These are phyloP conservation scores for Cytospora piceicola DNA, from an alignment of 2,329 filamentous ascomycete species.

Conservation along the genomic window DNA sequence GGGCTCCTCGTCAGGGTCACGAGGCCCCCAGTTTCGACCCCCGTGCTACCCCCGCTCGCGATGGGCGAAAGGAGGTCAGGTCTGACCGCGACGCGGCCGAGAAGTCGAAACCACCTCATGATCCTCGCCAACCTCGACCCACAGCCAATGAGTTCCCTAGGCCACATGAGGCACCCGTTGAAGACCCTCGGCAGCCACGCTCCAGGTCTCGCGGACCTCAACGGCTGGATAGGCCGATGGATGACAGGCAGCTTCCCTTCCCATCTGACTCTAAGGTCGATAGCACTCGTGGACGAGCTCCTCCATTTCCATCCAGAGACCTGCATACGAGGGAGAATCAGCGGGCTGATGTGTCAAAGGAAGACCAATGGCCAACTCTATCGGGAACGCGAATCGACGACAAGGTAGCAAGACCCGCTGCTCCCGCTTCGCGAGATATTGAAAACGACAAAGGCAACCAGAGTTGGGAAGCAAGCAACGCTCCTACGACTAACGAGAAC, in stretches of 20 bases:
- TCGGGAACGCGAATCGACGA: neutral
- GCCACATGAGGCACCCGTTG: neutral
- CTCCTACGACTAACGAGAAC: constrained; percentile 1
- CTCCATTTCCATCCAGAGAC: neutral
- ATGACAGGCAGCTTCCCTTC: neutral
- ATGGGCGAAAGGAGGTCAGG: neutral
- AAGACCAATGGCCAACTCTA: neutral
- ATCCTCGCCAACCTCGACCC: neutral
- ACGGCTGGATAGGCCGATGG: neutral
- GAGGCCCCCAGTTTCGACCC: neutral
- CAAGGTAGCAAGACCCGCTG: neutral
- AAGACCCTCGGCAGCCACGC: constrained; percentile 4
- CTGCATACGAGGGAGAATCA: neutral
- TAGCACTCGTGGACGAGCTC: neutral
- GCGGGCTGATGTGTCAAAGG: neutral
- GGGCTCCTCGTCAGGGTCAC: neutral
- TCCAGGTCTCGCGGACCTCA: constrained; percentile 2
- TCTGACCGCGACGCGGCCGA: neutral
- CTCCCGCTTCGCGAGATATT: neutral
- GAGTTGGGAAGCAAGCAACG: neutral
- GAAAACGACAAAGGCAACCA: neutral
- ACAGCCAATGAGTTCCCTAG: neutral
- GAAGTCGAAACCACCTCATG: neutral
- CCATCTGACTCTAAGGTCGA: neutral
- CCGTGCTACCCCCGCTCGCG: neutral